These are phyloP conservation scores for Gynandropsis gynandra DNA, from an alignment of 345 rosid species.

Conservation along the genomic window DNA sequence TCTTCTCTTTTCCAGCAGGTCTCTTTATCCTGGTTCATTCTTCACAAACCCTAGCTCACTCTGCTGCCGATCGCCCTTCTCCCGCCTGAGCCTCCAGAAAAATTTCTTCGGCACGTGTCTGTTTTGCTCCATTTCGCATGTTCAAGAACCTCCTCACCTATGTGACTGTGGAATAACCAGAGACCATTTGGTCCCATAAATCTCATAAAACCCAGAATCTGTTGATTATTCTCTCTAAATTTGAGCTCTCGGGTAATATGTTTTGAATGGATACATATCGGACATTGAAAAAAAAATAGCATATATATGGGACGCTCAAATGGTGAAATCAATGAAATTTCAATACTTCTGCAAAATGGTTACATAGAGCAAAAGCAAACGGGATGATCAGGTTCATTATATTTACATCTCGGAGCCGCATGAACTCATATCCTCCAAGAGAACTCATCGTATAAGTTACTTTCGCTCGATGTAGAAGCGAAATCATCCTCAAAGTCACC, in stretches of 20 bases:
- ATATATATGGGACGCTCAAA: not conserved
- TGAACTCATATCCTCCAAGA: too few relatives aligned
- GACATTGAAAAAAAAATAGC: not conserved
- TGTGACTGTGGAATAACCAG: too few relatives aligned
- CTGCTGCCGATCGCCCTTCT: slow-evolving; percentile 20
- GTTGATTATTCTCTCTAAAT: too few relatives aligned
- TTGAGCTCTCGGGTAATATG: too few relatives aligned
- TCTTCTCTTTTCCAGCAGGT: too few relatives aligned
- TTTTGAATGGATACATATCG: too few relatives aligned
- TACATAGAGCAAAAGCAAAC: slow-evolving; percentile 10
- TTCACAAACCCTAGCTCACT: not conserved
- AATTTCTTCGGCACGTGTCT: too few relatives aligned
- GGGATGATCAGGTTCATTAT: slow-evolving; percentile 8
- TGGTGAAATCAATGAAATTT: slow-evolving; percentile 3
- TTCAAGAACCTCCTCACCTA: too few relatives aligned
- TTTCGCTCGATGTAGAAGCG: slow-evolving; percentile 17
- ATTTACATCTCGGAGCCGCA: slow-evolving; percentile 7
- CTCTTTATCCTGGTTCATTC: too few relatives aligned
- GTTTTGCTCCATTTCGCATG: too few relatives aligned
- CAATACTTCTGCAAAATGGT: slow-evolving; percentile 4
- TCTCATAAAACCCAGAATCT: too few relatives aligned
- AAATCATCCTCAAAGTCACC: slow-evolving; percentile 23
- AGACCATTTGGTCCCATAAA: too few relatives aligned
- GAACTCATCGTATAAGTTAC: slow-evolving; percentile 22
- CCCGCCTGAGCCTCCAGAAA: not conserved